Percentiles rank a stretch among this genome's conserved stretches.
phyloP scores from a whole-genome alignment of 139 green algal species.

The Chlamydomonas sphaeroides region DNA sequence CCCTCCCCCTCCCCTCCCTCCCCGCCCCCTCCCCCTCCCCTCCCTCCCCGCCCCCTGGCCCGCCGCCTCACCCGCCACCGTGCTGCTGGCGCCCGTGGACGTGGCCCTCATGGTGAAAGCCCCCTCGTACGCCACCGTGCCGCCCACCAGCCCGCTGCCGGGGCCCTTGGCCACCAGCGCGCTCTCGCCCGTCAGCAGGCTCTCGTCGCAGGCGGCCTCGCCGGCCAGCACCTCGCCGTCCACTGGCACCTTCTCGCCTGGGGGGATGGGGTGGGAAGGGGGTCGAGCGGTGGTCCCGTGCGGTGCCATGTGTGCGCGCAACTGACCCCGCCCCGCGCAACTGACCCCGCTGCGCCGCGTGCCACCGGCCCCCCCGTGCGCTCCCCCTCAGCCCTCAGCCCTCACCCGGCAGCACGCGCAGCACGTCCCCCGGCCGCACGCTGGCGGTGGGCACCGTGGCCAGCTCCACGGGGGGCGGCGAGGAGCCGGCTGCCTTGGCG shows the following conservation, averaged over 20 bases:
- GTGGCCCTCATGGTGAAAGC: slow-evolving; percentile 77
- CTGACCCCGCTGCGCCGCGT: too few relatives aligned
- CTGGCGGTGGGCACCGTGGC: slow-evolving; percentile 63
- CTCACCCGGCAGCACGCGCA: slow-evolving; percentile 87
- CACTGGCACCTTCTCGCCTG: slow-evolving; percentile 86
- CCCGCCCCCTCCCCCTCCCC: neutral
- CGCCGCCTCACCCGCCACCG: slow-evolving; percentile 65
- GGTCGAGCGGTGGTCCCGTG: too few relatives aligned
- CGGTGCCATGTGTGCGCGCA: too few relatives aligned
- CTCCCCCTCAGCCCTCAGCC: neutral
- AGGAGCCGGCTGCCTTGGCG: neutral
- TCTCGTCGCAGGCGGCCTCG: slow-evolving; percentile 82
- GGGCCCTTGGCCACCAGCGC: slow-evolving; percentile 64
- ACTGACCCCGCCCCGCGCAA: too few relatives aligned
- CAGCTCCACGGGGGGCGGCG: slow-evolving; percentile 41
- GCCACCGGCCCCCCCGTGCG: neutral
- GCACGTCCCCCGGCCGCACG: slow-evolving; percentile 67
- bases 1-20: too few relatives aligned
- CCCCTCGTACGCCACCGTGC: slow-evolving; percentile 87
- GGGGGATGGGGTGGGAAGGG: neutral
- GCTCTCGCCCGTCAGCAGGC: slow-evolving; percentile 80
- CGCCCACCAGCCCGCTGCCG: slow-evolving; percentile 76
- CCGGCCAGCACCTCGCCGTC: slow-evolving; percentile 86
- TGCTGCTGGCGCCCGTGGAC: slow-evolving; percentile 73
- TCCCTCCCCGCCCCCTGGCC: neutral